Evolutionary conservation across 371 early-diverging fungal genomes (phyloP), one percentile per base, ranked within the genome.

Genomic region (Synchytrium microbalum): DNA sequence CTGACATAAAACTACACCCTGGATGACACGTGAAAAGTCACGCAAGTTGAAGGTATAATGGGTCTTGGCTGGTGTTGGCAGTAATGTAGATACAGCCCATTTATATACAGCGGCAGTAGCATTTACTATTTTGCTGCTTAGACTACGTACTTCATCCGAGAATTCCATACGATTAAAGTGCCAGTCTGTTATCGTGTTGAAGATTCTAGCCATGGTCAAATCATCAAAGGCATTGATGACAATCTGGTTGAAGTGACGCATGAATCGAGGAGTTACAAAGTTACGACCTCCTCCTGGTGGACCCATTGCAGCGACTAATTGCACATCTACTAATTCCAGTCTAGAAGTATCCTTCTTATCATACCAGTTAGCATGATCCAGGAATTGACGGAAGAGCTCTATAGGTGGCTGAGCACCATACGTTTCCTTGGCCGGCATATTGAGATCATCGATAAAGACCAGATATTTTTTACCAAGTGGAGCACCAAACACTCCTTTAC

Each of bases 331-430:
- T 14, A 83, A 59, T 56, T 81, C 81, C 2, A 83, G 33, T 27
- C 63, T 63, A 10, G 81, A 73, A 0, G 81, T 80, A 61, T 83
- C 83, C 62, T 83, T 83, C 51, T 73, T 72, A 66, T 83, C 83
- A 63, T 83, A 83, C 83, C 83, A 83, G 66, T 83, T 80, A 8
- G 79, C 80, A 61, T 83, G 83, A 64, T 83, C 83, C 5, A 70
- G 67, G 72, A 73, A 81, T 58, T 83, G 83, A 13, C 83, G 60
- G 61, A 83, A 79, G 46, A 83, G 68, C 67, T 83, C 83, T 52
- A 83, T 80, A 14, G 83, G 81, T 0, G 83, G 83, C 59, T 83
- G 83, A 0, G 83, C 83, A 3, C 83, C 83, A 54, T 83, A 83
- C 32, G 72, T 69, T 69, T 83, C 83, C 56, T 80, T 83, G 3